Percentiles rank a stretch among this genome's conserved stretches.
Evolutionary conservation across 441 rosid genomes (phyloP).

Genomic region (Raphanus hybrid): DNA sequence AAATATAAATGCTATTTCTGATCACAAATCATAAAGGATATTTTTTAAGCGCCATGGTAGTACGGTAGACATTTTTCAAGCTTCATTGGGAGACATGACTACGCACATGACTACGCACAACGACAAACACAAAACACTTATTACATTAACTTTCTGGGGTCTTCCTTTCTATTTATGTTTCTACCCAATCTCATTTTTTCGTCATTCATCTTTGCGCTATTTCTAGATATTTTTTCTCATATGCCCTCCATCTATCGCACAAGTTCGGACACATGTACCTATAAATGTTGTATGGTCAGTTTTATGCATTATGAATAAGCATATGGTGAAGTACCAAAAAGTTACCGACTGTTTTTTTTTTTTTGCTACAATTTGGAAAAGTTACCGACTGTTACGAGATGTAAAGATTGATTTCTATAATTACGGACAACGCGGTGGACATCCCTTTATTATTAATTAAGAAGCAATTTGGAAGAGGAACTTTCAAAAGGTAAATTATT

Average conservation of each 20-base stretch:
- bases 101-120: constrained; percentile 28
- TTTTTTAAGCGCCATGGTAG: constrained; percentile 24
- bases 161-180: constrained; percentile 1
- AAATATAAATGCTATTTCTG: constrained; percentile 20
- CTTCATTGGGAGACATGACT: constrained; percentile 27
- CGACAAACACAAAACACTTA: constrained; percentile 3
- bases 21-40: constrained; percentile 24
- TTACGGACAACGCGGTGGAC: not conserved
- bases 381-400: not conserved
- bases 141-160: constrained; percentile 1
- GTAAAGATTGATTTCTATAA: not conserved
- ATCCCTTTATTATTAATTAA: too few species aligned
- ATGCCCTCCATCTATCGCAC: not conserved
- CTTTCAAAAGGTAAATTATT: too few species aligned
- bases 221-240: not conserved
- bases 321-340: not conserved
- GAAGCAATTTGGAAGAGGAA: too few species aligned
- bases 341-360: not conserved
- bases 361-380: too few species aligned
- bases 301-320: not conserved
- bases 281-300: not conserved
- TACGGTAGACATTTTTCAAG: constrained; percentile 30
- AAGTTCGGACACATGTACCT: not conserved
- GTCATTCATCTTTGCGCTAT: not conserved
- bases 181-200: not conserved